phyloP scores from a whole-genome alignment of 2,329 filamentous ascomycete genomes.

The Colletotrichum liriopes region DNA sequence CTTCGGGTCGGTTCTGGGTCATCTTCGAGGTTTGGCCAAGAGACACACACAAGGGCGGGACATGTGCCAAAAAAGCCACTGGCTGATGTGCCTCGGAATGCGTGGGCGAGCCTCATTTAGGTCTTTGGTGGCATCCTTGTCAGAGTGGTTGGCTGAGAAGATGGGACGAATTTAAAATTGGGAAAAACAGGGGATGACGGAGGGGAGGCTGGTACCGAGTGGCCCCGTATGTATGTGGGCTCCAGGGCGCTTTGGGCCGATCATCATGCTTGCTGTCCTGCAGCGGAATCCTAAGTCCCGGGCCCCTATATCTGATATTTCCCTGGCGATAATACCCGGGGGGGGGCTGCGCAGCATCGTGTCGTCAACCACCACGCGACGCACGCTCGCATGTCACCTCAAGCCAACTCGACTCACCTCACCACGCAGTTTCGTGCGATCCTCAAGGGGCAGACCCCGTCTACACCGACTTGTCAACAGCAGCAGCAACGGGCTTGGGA shows the following conservation, averaged over 20 bases:
- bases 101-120: conserved; percentile 30
- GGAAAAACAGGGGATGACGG: conserved; percentile 12
- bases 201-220: conserved; percentile 36
- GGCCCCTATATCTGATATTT: conserved; percentile 42
- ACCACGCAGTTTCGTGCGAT: no score
- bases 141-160: conserved; percentile 37
- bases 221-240: conserved; percentile 27
- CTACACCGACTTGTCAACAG: background rate
- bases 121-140: conserved; percentile 26
- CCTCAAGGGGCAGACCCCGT: background rate
- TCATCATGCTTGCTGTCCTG: conserved; percentile 43
- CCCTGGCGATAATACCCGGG: conserved; percentile 13
- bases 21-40: background rate
- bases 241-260: conserved; percentile 38
- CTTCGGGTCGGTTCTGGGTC: background rate
- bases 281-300: conserved; percentile 40
- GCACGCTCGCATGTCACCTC: background rate
- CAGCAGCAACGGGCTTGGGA: background rate
- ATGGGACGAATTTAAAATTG: conserved; percentile 43
- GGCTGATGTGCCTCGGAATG: conserved; percentile 14
- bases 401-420: no score
- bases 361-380: background rate
- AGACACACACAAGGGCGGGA: no score
- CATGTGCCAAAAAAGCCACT: background rate
- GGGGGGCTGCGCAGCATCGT: background rate